Percentiles rank a stretch among this genome's conserved stretches.
Conservation (phyloP, 2,329 filamentous ascomycete genomes). For the Amphichorda felina region DNA sequence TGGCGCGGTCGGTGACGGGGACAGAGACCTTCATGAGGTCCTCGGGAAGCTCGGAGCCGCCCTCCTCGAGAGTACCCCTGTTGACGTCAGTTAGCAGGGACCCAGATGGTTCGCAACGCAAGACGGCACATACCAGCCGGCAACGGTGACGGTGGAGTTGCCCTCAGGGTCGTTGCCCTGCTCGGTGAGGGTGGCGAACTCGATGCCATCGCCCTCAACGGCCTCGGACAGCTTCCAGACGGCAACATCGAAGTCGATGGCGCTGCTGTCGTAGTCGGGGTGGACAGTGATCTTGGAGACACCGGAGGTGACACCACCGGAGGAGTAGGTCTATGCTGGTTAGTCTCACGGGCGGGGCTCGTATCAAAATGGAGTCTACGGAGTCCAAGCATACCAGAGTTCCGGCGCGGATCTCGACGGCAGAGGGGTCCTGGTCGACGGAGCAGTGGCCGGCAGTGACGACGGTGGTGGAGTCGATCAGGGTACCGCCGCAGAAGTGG, state of each 20-base stretch:
- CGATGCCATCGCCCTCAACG: conserved; percentile 6
- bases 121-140: conserved; percentile 6
- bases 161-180: conserved; percentile 3
- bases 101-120: too few relatives aligned
- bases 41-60: conserved; percentile 6
- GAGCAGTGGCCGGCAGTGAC: conserved; percentile 19
- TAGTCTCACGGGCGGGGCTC: not conserved
- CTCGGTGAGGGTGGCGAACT: conserved; percentile 2
- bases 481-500: conserved; percentile 15
- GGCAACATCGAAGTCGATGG: conserved; percentile 14
- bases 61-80: conserved; percentile 4
- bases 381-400: too few relatives aligned
- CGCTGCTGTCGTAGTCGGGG: conserved; percentile 10
- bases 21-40: conserved; percentile 17
- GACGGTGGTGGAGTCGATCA: conserved; percentile 18
- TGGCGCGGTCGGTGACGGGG: conserved; percentile 14
- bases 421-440: conserved; percentile 5
- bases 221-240: conserved; percentile 15
- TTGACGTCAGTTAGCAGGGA: not conserved
- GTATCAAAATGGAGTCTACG: conserved; percentile 4
- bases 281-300: conserved; percentile 12
- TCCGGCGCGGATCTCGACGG: conserved; percentile 14
- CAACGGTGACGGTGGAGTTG: conserved; percentile 1
- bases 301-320: conserved; percentile 12
- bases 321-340: conserved; percentile 1